Evolutionary conservation across 2,329 filamentous ascomycete species (phyloP), one percentile per base, ranked within the genome.

Genomic region (Parafenestella ontariensis): DNA sequence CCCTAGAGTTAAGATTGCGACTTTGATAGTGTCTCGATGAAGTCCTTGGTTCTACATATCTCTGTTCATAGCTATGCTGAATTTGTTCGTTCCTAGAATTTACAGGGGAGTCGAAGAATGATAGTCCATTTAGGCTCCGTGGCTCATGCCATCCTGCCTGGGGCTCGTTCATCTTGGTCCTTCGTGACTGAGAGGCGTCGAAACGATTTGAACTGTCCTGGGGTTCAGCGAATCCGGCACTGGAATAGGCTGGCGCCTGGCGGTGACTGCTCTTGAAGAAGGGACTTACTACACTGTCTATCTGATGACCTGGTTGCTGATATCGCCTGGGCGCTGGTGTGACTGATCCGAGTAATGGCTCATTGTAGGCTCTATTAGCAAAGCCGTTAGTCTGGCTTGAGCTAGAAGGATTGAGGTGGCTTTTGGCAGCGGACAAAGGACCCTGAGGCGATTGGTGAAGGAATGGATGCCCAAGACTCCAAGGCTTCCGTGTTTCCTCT

Each of bases 281-380:
- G 9, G 77, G 74, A 71, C 77, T 79, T 64, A 74, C 66, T 49
- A 78, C 71, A 66, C 36, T 71, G 41, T 71, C 61, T 45, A 62
- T 47, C 50, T 64, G 58, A 15, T 46, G 52, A 3, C 36, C 45
- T n/a, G 64, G 56, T 40, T 64, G 54, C 11, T 56, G 52, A 36
- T 45, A 46, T 13, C 47, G 56, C n/a, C 31, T 48, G 10, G 62
- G 49, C 33, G 41, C 56, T 40, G 64, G 65, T 3, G 64, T 66
- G 9, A 56, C 21, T 1, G 54, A 46, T 18, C 51, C 47, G 11
- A 43, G 7, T 6, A 39, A 23, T 10, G 45, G 17, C 5, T 54
- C 43, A 17, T 34, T n/a, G 13, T 56, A 33, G 10, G 44, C 40
- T 47, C 59, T 54, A 5, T 47, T 58, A 18, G 49, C 46, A n/a